Conservation (phyloP, 225 moss, liverwort and hornwort species). For the Asterella californica region DNA sequence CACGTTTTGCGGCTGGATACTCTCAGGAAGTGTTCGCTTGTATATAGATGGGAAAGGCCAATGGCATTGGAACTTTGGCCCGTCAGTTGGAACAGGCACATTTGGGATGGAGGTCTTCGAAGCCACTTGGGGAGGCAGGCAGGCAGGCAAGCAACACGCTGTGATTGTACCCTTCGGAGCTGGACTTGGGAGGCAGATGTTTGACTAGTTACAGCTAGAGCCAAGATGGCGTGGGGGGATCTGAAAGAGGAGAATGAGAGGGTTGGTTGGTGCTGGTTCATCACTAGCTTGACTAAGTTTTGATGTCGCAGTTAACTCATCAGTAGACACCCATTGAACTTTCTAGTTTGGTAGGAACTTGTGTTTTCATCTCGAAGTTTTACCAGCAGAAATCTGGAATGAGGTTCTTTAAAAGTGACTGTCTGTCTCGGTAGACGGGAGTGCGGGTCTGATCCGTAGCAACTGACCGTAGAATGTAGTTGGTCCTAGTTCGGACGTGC, state of each 20-base stretch:
- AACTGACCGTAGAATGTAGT: slow-evolving; percentile 26
- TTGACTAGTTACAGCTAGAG: slow-evolving; percentile 16
- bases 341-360: slow-evolving; percentile 17
- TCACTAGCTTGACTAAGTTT: slow-evolving; percentile 29
- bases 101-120: slow-evolving; percentile 3
- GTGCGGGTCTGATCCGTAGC: slow-evolving; percentile 19
- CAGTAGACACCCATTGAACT: slow-evolving; percentile 29
- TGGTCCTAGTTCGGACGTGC: slow-evolving; percentile 18
- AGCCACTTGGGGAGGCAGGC: slow-evolving; percentile 1
- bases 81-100: slow-evolving; percentile 17
- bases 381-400: slow-evolving; percentile 8
- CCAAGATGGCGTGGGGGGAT: slow-evolving; percentile 16
- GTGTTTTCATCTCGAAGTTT: slow-evolving; percentile 15
- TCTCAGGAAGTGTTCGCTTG: slow-evolving; percentile 26
- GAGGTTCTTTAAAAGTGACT: not conserved
- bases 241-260: slow-evolving; percentile 11
- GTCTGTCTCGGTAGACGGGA: slow-evolving; percentile 11
- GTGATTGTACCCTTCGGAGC: not conserved
- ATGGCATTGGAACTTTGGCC: slow-evolving; percentile 26
- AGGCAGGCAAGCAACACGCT: slow-evolving; percentile 21
- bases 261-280: slow-evolving; percentile 19
- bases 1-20: slow-evolving; percentile 26
- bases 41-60: slow-evolving; percentile 32
- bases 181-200: slow-evolving; percentile 1
- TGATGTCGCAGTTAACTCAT: slow-evolving; percentile 25